Conservation (phyloP, 2,329 filamentous ascomycete species). For the Fusarium humuli region DNA sequence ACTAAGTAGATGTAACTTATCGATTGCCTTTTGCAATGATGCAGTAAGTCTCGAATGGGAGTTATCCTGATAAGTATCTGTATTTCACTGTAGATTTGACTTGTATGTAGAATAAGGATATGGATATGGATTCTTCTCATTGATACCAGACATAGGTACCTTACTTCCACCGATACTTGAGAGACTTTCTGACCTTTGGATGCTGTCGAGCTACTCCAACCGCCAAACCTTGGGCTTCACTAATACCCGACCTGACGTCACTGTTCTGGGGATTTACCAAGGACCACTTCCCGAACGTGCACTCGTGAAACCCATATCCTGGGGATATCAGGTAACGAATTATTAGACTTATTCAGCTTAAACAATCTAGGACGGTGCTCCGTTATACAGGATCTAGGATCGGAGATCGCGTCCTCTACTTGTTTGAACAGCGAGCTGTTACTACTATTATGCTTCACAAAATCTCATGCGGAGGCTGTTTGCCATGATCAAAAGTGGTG, state of each 20-base stretch:
- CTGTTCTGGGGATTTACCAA: slow-evolving; percentile 10
- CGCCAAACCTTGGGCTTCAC: slow-evolving; percentile 8
- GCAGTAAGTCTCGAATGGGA: not conserved
- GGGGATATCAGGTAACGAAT: not conserved
- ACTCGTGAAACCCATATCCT: slow-evolving; percentile 21
- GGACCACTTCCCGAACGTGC: slow-evolving; percentile 9
- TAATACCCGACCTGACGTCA: slow-evolving; percentile 34
- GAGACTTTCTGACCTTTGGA: not conserved
- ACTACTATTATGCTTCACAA: not conserved
- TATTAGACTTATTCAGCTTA: slow-evolving; percentile 3
- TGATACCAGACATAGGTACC: not conserved
- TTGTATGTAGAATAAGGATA: not conserved
- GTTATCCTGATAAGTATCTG: not conserved
- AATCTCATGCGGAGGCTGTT: not conserved
- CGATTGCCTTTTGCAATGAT: slow-evolving; percentile 12
- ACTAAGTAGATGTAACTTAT: not conserved
- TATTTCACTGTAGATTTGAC: not conserved
- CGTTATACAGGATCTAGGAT: not conserved
- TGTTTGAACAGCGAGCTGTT: not conserved
- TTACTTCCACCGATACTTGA: not conserved
- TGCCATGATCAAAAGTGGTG: not conserved
- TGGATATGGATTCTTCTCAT: not conserved
- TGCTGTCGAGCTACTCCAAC: slow-evolving; percentile 1
- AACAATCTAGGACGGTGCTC: not conserved
- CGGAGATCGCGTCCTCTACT: not conserved